A percentile compares a stretch with the other conserved stretches of the same genome.
phyloP scores from a whole-genome alignment of 2,329 filamentous ascomycete species.

The Ilyonectria robusta region DNA sequence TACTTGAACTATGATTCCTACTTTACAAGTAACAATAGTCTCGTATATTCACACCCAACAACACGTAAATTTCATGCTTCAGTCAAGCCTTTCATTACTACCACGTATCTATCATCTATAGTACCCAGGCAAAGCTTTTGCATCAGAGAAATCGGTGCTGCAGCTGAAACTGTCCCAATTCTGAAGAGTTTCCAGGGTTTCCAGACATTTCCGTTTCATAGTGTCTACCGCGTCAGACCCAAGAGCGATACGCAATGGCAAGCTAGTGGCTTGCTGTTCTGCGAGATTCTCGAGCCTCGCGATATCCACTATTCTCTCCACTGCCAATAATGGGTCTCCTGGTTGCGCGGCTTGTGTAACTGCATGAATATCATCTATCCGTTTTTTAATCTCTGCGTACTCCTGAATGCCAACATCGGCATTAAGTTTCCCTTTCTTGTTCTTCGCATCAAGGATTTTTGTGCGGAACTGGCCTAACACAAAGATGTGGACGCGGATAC shows the following conservation, averaged over 20 bases:
- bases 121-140: not conserved
- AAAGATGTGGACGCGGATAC: constrained; percentile 14
- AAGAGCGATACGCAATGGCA: constrained; percentile 1
- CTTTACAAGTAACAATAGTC: too few relatives aligned
- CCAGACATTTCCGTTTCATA: constrained; percentile 7
- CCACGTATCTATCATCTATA: not conserved
- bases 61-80: not conserved
- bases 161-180: constrained; percentile 1
- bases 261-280: not conserved
- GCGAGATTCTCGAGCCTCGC: constrained; percentile 8
- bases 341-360: not conserved
- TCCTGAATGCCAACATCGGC: not conserved
- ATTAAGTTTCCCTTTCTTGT: not conserved
- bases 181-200: constrained; percentile 1
- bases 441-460: constrained; percentile 1
- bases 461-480: constrained; percentile 13
- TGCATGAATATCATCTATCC: not conserved
- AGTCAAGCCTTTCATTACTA: not conserved
- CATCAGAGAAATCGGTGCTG: constrained; percentile 2
- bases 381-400: not conserved
- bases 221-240: not conserved
- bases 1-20: too few relatives aligned
- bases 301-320: constrained; percentile 3
- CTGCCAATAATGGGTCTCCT: constrained; percentile 1
- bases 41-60: not conserved